Percentiles rank a stretch among this genome's conserved stretches.
Evolutionary conservation across 2,329 filamentous ascomycete species (phyloP).

Genomic region (Colletotrichum higginsianum): DNA sequence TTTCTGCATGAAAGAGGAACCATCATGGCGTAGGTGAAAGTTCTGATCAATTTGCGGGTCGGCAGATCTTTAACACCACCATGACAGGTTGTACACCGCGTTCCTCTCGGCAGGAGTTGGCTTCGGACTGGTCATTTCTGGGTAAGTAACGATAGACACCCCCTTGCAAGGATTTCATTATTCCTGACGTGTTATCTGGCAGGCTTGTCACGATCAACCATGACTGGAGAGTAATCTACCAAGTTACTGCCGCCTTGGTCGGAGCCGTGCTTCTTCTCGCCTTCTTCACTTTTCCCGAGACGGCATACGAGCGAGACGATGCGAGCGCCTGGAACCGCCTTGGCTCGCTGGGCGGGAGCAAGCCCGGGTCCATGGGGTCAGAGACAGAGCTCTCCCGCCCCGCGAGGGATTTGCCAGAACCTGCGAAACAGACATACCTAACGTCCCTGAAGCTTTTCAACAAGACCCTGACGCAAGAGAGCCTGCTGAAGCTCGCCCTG

Average conservation of each 20-base stretch:
- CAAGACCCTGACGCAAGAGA: constrained; percentile 61
- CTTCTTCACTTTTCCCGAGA: constrained; percentile 72
- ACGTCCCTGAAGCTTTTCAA: constrained; percentile 58
- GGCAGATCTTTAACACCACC: constrained; percentile 7
- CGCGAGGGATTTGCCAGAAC: neutral
- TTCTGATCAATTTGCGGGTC: neutral
- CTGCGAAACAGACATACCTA: constrained; percentile 51
- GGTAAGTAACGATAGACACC: constrained; percentile 45
- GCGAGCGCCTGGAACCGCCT: constrained; percentile 22
- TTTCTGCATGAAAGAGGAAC: constrained; percentile 70
- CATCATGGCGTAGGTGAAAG: constrained; percentile 62
- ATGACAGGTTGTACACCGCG: constrained; percentile 54
- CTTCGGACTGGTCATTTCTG: constrained; percentile 59
- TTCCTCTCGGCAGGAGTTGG: constrained; percentile 60
- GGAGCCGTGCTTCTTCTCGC: constrained; percentile 63
- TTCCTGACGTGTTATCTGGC: constrained; percentile 27
- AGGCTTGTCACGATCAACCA: constrained; percentile 64
- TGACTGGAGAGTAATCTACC: constrained; percentile 67
- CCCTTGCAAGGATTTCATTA: neutral
- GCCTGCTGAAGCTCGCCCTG: constrained; percentile 61
- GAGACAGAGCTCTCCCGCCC: constrained; percentile 42
- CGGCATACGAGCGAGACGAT: constrained; percentile 58
- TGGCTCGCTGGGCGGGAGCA: constrained; percentile 26
- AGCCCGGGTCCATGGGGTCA: constrained; percentile 35
- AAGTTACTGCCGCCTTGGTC: constrained; percentile 65